phyloP scores from a whole-genome alignment of 352 stramenopile species.

The Blastocystis sp. region DNA sequence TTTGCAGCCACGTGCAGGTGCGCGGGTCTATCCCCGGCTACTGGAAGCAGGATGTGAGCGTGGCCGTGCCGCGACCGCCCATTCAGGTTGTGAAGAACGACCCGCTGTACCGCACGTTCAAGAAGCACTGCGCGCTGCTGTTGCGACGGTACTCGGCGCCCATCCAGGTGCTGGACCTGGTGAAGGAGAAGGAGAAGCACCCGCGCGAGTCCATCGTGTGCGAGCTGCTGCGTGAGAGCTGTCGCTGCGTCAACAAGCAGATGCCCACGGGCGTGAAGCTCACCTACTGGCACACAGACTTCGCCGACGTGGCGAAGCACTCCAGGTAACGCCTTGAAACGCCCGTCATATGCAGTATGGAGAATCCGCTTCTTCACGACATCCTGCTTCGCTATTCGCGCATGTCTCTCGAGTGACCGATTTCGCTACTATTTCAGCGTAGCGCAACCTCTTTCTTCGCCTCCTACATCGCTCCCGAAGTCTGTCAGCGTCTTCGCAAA shows the following conservation, averaged over 20 bases:
- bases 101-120: conserved; percentile 91
- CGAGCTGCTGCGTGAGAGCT: conserved; percentile 91
- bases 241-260: conserved; percentile 94
- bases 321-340: background rate
- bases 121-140: conserved; percentile 82
- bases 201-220: conserved; percentile 94
- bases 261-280: conserved; percentile 73
- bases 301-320: conserved; percentile 54
- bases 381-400: conserved; percentile 23
- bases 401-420: conserved; percentile 10
- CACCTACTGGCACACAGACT: conserved; percentile 63
- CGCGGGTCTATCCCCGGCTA: conserved; percentile 97
- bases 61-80: conserved; percentile 93
- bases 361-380: conserved; percentile 62
- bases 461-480: conserved; percentile 13
- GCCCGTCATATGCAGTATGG: background rate
- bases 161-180: conserved; percentile 93
- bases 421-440: background rate
- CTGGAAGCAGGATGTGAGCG: conserved; percentile 96
- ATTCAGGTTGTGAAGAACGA: conserved; percentile 94
- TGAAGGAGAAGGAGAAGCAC: conserved; percentile 94
- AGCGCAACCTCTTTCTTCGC: conserved; percentile 53
- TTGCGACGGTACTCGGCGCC: conserved; percentile 91
- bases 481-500: background rate
- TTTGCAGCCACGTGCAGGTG: conserved; percentile 95